Conservation (phyloP, 495 filamentous ascomycete genomes). For the Lasiosphaeriaceae sp. region DNA sequence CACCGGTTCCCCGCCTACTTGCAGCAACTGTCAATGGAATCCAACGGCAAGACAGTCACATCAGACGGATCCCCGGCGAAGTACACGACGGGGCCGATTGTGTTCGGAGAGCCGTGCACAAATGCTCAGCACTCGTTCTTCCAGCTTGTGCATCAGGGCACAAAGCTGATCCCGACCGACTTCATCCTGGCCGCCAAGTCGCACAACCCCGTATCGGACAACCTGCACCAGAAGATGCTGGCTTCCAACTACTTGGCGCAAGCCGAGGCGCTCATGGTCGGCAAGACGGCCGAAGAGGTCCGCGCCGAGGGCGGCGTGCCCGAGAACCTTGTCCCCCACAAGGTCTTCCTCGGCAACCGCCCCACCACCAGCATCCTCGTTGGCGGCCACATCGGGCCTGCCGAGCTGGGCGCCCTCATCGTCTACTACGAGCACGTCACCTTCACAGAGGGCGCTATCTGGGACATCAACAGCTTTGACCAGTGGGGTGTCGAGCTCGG, state of each 20-base stretch:
- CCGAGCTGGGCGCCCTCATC: slow-evolving; percentile 89
- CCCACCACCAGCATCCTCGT: slow-evolving; percentile 94
- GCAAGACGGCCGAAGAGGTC: slow-evolving; percentile 88
- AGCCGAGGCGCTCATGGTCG: slow-evolving; percentile 96
- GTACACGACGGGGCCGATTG: slow-evolving; percentile 89
- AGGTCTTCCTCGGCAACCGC: slow-evolving; percentile 97
- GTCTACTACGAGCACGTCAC: slow-evolving; percentile 98
- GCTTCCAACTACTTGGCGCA: slow-evolving; percentile 98
- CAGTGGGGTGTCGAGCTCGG: slow-evolving; percentile 99
- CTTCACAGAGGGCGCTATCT: slow-evolving; percentile 94
- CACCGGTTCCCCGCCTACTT: slow-evolving; percentile 98
- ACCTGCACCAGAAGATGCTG: slow-evolving; percentile 97
- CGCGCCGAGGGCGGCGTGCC: slow-evolving; percentile 76
- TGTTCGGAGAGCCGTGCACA: slow-evolving; percentile 97
- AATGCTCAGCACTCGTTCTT: slow-evolving; percentile 99
- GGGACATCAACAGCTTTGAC: slow-evolving; percentile 99
- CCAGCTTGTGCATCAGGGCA: slow-evolving; percentile 97
- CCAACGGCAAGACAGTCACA: slow-evolving; percentile 97
- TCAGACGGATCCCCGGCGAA: slow-evolving; percentile 86
- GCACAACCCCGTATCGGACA: slow-evolving; percentile 89
- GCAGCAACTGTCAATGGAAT: slow-evolving; percentile 99
- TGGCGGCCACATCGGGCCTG: slow-evolving; percentile 83
- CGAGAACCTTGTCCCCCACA: slow-evolving; percentile 86
- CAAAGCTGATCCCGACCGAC: slow-evolving; percentile 96
- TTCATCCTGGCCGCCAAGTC: slow-evolving; percentile 94